phyloP scores from a whole-genome alignment of 441 rosid genomes.

The Corymbia calophylla region DNA sequence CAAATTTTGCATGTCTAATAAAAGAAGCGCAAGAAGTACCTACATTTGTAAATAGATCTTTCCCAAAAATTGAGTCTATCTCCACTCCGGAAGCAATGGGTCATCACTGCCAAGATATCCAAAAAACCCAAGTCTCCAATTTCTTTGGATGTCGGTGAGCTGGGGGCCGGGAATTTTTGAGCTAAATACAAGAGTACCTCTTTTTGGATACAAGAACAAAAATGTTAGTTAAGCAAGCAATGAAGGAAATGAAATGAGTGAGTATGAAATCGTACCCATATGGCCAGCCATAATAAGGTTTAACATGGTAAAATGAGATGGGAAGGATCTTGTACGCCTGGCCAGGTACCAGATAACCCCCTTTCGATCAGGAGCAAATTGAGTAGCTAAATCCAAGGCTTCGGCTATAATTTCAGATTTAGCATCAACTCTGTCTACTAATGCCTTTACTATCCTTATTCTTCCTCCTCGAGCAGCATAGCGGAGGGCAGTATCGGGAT shows the following conservation, averaged over 20 bases:
- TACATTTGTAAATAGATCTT: not conserved
- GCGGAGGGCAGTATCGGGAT: too few relatives aligned
- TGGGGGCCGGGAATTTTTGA: too few relatives aligned
- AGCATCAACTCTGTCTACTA: too few relatives aligned
- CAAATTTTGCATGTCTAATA: not conserved
- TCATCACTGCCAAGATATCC: too few relatives aligned
- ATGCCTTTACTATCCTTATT: not conserved
- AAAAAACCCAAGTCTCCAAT: too few relatives aligned
- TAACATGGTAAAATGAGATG: not conserved
- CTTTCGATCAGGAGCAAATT: not conserved
- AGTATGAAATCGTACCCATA: not conserved
- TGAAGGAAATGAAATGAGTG: not conserved
- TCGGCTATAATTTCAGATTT: too few relatives aligned
- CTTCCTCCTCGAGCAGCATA: rapidly evolving
- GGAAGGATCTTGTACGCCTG: rapidly evolving
- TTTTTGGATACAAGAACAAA: not conserved
- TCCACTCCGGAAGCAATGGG: too few relatives aligned
- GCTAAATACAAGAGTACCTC: not conserved
- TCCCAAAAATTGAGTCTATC: not conserved
- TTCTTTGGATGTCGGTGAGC: too few relatives aligned
- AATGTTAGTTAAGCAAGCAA: not conserved
- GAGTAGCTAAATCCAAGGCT: too few relatives aligned
- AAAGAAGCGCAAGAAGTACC: not conserved
- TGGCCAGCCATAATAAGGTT: not conserved
- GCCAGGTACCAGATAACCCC: not conserved